Conservation (phyloP, 176 grass and related monocot genomes). For the barley (Hordeum vulgare) region DNA sequence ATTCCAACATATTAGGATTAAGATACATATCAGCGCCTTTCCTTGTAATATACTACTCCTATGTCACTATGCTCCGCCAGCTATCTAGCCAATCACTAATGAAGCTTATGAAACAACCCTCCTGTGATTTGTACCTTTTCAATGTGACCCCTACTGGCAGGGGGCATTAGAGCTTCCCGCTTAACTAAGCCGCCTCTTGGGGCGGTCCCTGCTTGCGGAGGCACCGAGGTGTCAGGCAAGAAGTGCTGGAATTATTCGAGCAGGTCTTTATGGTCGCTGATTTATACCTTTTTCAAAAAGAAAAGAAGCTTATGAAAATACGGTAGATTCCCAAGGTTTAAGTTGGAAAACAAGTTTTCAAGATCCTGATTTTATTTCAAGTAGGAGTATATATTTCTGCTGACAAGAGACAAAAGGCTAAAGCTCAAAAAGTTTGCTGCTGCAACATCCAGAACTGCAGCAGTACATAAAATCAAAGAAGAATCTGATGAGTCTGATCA, state of each 20-base stretch:
- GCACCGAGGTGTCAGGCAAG: conserved; percentile 76
- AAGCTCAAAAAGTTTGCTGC: background rate
- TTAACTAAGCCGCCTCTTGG: conserved; percentile 47
- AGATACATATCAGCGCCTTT: background rate
- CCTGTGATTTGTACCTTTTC: conserved; percentile 61
- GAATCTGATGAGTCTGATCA: background rate
- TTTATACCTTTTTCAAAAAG: too few relatives aligned
- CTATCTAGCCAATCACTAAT: background rate
- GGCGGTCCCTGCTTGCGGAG: conserved; percentile 39
- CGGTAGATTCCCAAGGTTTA: background rate
- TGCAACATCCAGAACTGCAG: background rate
- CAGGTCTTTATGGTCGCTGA: conserved; percentile 78
- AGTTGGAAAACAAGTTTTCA: background rate
- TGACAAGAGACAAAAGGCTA: background rate
- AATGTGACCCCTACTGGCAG: conserved; percentile 36
- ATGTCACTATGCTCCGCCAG: too few relatives aligned
- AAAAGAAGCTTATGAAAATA: too few relatives aligned
- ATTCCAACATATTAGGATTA: too few relatives aligned
- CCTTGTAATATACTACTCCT: too few relatives aligned
- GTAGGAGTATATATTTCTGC: too few relatives aligned
- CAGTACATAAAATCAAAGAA: background rate
- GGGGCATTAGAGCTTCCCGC: conserved; percentile 66
- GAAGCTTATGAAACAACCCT: background rate
- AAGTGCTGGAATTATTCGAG: conserved; percentile 96
- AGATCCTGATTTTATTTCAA: background rate